Conservation (phyloP, 148 eudicot species). For the Polygonum maritimum region DNA sequence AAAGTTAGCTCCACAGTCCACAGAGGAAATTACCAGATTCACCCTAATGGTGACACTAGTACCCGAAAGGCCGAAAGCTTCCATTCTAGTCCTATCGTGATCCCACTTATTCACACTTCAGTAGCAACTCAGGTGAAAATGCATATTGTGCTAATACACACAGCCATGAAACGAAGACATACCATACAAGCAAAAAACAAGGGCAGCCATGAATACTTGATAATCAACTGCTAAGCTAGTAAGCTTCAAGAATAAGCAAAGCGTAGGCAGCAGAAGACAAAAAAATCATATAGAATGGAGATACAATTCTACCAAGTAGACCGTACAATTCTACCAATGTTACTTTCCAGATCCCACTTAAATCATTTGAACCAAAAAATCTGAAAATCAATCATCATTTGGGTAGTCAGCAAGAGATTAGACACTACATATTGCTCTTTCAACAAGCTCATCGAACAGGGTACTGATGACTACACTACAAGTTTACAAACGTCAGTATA, state of each 20-base stretch:
- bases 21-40: not conserved
- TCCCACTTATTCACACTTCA: not conserved
- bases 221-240: not conserved
- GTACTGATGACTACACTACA: not conserved
- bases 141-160: not conserved
- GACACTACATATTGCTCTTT: not conserved
- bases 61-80: not conserved
- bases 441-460: not conserved
- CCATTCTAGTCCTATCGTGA: not conserved
- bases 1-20: not conserved
- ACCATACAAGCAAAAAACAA: not conserved
- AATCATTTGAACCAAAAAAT: not conserved
- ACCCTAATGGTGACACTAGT: not conserved
- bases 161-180: not conserved
- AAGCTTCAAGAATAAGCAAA: not conserved
- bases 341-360: not conserved
- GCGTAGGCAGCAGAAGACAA: not conserved
- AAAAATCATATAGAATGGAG: not conserved
- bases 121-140: not conserved
- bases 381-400: not conserved
- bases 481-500: not conserved
- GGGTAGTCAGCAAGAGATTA: not conserved
- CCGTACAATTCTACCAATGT: not conserved
- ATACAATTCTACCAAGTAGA: not conserved
- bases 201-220: no score